Evolutionary conservation across 2,329 filamentous ascomycete genomes (phyloP).

Genomic region (Trichoderma arundinaceum): DNA sequence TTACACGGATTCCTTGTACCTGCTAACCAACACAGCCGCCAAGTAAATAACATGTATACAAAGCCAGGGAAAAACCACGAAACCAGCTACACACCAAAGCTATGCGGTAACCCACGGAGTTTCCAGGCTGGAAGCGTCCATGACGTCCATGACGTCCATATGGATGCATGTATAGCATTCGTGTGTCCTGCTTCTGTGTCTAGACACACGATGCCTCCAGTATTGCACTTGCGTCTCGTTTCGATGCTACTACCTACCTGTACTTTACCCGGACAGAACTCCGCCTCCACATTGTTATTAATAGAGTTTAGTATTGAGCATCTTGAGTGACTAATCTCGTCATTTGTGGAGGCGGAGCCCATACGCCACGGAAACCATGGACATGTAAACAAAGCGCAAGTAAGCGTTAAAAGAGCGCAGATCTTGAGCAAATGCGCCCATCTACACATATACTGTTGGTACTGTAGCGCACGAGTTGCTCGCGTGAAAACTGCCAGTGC

Average conservation of each 20-base stretch:
- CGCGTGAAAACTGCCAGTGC: background rate
- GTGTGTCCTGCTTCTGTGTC: too few species aligned
- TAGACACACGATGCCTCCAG: background rate
- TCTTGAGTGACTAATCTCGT: background rate
- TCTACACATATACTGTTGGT: too few species aligned
- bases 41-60: too few species aligned
- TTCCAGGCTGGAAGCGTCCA: background rate
- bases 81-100: too few species aligned
- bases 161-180: too few species aligned
- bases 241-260: background rate
- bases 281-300: background rate
- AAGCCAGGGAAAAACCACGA: too few species aligned
- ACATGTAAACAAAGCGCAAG: background rate
- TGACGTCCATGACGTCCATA: background rate
- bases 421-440: too few species aligned
- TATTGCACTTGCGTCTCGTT: background rate
- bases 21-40: too few species aligned
- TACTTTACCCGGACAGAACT: background rate
- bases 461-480: background rate
- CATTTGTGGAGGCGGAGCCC: constrained; percentile 10
- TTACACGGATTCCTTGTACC: too few species aligned
- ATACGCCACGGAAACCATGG: constrained; percentile 1
- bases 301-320: constrained; percentile 2
- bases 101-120: too few species aligned
- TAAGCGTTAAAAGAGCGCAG: too few species aligned